Conservation (phyloP, 2,329 filamentous ascomycete genomes). For the Hortaea sp. region DNA sequence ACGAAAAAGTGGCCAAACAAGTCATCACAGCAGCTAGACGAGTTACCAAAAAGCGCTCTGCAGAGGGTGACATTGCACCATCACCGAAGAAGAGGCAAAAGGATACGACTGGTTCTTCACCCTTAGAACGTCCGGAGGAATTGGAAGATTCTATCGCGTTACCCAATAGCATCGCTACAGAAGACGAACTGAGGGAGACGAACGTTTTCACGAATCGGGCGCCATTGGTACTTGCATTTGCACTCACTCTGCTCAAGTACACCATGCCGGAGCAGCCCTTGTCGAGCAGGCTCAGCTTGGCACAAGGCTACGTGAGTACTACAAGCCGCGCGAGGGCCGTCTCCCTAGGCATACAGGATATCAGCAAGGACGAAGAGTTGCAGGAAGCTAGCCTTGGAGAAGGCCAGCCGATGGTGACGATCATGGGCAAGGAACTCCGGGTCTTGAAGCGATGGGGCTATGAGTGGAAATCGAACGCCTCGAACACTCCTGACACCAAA, state of each 20-base stretch:
- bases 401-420: conserved; percentile 61
- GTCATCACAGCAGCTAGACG: conserved; percentile 48
- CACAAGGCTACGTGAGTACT: conserved; percentile 72
- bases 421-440: conserved; percentile 63
- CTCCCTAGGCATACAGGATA: conserved; percentile 60
- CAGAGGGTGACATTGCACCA: conserved; percentile 20
- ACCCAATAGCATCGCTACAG: conserved; percentile 44
- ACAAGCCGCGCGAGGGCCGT: conserved; percentile 71
- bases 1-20: conserved; percentile 48
- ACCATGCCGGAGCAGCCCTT: conserved; percentile 80
- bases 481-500: neutral
- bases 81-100: conserved; percentile 32
- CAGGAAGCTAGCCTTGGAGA: conserved; percentile 58
- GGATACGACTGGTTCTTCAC: conserved; percentile 1
- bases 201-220: conserved; percentile 67
- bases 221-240: conserved; percentile 72
- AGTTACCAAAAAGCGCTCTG: conserved; percentile 43
- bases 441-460: conserved; percentile 74
- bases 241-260: conserved; percentile 60
- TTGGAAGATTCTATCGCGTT: conserved; percentile 54
- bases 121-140: conserved; percentile 39
- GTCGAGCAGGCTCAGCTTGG: conserved; percentile 73
- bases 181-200: conserved; percentile 49
- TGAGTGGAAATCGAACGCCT: conserved; percentile 35
- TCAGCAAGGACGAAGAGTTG: conserved; percentile 54